These are phyloP conservation scores for Talaromyces piceae DNA, from an alignment of 2,329 filamentous ascomycete species.

Conservation along the genomic window DNA sequence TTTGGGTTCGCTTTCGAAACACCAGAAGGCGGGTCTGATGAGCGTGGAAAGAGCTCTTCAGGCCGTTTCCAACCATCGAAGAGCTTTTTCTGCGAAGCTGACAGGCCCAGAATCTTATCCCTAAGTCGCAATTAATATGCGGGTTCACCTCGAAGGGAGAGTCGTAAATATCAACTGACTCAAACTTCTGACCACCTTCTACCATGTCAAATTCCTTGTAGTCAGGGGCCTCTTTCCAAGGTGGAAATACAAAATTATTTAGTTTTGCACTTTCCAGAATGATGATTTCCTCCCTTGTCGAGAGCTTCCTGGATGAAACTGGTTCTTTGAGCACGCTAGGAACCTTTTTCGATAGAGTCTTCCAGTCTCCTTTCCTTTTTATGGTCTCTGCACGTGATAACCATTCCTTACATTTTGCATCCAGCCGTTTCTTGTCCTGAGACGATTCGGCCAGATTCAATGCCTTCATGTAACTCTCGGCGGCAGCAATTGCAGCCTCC, in stretches of 20 bases:
- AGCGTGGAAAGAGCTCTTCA: constrained; percentile 51
- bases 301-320: constrained; percentile 51
- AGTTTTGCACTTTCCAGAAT: constrained; percentile 70
- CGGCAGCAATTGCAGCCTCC: constrained; percentile 65
- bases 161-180: constrained; percentile 42
- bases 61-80: constrained; percentile 81
- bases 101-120: constrained; percentile 43
- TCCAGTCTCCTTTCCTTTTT: constrained; percentile 45
- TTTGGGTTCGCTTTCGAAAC: constrained; percentile 47
- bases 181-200: constrained; percentile 50
- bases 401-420: constrained; percentile 61
- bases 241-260: constrained; percentile 75
- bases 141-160: neutral
- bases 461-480: constrained; percentile 75
- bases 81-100: constrained; percentile 63
- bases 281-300: constrained; percentile 67
- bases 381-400: constrained; percentile 68
- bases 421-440: constrained; percentile 60
- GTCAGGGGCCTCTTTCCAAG: constrained; percentile 63
- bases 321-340: constrained; percentile 41
- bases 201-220: constrained; percentile 54
- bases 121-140: constrained; percentile 1
- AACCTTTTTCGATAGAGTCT: constrained; percentile 15
- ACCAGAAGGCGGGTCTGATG: constrained; percentile 33
- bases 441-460: constrained; percentile 53